phyloP scores from a whole-genome alignment of 1,139 yeast species.

The Geotrichum europaeum region DNA sequence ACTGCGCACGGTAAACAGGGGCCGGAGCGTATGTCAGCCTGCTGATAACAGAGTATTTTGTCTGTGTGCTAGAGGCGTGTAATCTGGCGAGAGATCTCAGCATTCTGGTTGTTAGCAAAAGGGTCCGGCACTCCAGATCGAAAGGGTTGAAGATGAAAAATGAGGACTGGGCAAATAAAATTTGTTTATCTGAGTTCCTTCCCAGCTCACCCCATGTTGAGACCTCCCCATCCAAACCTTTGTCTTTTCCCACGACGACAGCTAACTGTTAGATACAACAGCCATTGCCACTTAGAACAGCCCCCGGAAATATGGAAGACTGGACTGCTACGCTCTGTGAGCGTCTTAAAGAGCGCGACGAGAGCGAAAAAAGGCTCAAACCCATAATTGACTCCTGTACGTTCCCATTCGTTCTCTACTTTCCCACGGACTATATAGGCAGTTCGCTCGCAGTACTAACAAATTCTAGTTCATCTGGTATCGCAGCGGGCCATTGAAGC shows the following conservation, averaged over 20 bases:
- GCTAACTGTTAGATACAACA: neutral
- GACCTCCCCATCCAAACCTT: neutral
- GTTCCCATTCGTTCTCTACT: slow-evolving; percentile 11
- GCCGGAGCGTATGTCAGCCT: neutral
- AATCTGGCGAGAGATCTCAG: neutral
- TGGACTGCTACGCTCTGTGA: slow-evolving; percentile 29
- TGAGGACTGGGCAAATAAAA: neutral
- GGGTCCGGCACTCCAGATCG: neutral
- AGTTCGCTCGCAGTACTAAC: neutral
- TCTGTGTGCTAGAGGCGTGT: neutral
- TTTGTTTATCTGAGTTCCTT: neutral
- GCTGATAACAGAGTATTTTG: neutral
- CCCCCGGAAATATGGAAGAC: slow-evolving; percentile 7
- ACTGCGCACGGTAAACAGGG: neutral
- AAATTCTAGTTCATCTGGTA: slow-evolving; percentile 5
- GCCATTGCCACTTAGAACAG: neutral
- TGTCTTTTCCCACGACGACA: neutral
- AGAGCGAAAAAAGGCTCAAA: slow-evolving; percentile 25
- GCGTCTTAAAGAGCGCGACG: slow-evolving; percentile 27
- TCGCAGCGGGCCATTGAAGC: slow-evolving; percentile 20
- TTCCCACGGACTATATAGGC: neutral
- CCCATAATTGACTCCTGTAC: slow-evolving; percentile 23
- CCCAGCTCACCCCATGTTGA: neutral
- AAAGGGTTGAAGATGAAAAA: neutral
- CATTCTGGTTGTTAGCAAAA: neutral